Conservation (phyloP, 2,329 filamentous ascomycete species). For the Gliomastix tumulicola region DNA sequence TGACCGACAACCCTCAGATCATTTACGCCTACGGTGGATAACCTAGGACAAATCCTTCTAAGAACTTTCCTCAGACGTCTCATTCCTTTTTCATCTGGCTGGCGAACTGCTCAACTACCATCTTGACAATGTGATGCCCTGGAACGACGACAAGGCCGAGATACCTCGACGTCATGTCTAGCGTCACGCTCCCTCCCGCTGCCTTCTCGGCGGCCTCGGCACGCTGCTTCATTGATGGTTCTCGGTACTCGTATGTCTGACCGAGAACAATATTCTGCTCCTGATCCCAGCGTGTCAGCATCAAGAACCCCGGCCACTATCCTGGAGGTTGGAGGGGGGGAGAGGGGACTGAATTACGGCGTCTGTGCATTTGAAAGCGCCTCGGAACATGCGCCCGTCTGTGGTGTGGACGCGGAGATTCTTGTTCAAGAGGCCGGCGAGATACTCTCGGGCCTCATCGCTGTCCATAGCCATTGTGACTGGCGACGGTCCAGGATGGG, state of each 20-base stretch:
- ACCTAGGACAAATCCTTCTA: too few species aligned
- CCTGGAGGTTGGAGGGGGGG: too few species aligned
- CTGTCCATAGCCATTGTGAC: slow-evolving; percentile 34
- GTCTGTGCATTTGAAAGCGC: slow-evolving; percentile 93
- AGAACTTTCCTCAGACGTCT: too few species aligned
- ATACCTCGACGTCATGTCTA: slow-evolving; percentile 78
- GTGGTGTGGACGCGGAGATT: slow-evolving; percentile 72
- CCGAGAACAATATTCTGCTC: slow-evolving; percentile 84
- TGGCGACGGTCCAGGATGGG: too few species aligned
- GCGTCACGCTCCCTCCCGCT: slow-evolving; percentile 37
- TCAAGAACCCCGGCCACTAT: too few species aligned
- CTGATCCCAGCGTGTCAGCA: slow-evolving; percentile 44
- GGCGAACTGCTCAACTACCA: slow-evolving; percentile 75
- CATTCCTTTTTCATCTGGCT: slow-evolving; percentile 39
- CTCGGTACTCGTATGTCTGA: slow-evolving; percentile 83
- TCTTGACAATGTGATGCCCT: slow-evolving; percentile 75
- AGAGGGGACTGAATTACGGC: too few species aligned
- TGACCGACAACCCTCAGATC: too few species aligned
- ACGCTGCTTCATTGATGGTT: slow-evolving; percentile 49
- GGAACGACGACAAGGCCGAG: slow-evolving; percentile 88
- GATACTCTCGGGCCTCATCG: slow-evolving; percentile 45
- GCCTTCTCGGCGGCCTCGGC: slow-evolving; percentile 25
- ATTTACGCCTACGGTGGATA: too few species aligned
- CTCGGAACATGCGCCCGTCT: slow-evolving; percentile 83
- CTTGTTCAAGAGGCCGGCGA: slow-evolving; percentile 66